Base-by-base conservation (phyloP, 768 basidiomycete genomes). In the Termitomyces sp. region DNA sequence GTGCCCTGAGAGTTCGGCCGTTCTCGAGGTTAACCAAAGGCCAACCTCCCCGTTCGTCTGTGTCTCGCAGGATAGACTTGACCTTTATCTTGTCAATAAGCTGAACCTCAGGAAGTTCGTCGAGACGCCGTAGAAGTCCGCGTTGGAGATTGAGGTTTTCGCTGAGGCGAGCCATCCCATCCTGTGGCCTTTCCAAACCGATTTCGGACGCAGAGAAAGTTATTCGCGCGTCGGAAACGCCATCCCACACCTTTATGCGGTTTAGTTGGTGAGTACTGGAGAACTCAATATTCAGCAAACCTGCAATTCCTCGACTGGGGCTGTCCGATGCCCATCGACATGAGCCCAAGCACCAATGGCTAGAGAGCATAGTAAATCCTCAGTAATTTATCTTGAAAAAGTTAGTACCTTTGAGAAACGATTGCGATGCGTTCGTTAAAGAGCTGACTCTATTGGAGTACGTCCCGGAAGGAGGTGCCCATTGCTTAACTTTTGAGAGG, bases 61-160 rank as follows among this genome's bases (percentile, higher is more conserved):
- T 73, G 39, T 86, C 86, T 13, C 78, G 74, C 24, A 75, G 71
- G 61, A 98, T 96, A 7, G 82, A 81, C 40, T 81, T 78, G 4
- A 98, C 97, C 69, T 84, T 90, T 32, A 84, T 82, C 51, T 84
- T 85, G 66, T 96, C 92, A 7, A 90, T 66, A 6, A 98, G 66
- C 51, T 87, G 76, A 1, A 96, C 77, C 15, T 78, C 71, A 0
- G 81, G 78, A n/a, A 78, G 66, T 5, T 71, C 68, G 9, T 79
- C 77, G 11, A 97, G 79, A 67, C 84, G 84, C 1, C 79, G 79
- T 15, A 98, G 80, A 38, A 96, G 84, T 1, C 84, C 94, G 1
- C 89, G 85, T 74, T 98, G 97, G 1, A 99, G 80, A 69, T 98
- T 98, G 49, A 94, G 78, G 68, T 96, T 98, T 74, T 99, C 97